phyloP scores from a whole-genome alignment of 2,329 filamentous ascomycete species.

The Aspergillus fumigatiaffinis region DNA sequence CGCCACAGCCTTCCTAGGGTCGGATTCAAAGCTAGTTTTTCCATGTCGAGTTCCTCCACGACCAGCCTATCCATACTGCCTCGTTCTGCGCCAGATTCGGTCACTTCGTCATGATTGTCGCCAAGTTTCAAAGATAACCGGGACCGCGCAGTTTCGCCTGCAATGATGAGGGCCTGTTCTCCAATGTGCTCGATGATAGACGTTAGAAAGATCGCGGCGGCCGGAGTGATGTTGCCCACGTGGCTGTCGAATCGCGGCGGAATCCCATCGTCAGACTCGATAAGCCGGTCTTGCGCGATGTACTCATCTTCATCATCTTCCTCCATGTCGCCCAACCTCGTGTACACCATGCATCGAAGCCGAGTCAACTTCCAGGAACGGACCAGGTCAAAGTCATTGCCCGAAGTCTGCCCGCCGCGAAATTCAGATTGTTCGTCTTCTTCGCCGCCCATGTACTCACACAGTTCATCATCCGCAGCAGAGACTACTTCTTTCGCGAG shows the following conservation, averaged over 20 bases:
- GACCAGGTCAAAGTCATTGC: constrained; percentile 79
- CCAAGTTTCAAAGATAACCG: constrained; percentile 29
- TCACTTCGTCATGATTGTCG: constrained; percentile 57
- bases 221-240: constrained; percentile 72
- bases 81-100: constrained; percentile 39
- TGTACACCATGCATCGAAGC: constrained; percentile 96
- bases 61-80: constrained; percentile 60
- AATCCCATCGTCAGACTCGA: constrained; percentile 49
- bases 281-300: constrained; percentile 73
- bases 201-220: constrained; percentile 92
- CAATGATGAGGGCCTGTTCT: constrained; percentile 83
- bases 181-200: constrained; percentile 92
- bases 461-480: constrained; percentile 79
- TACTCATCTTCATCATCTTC: constrained; percentile 94
- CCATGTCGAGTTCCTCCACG: constrained; percentile 89
- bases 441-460: constrained; percentile 77
- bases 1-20: constrained; percentile 88
- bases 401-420: constrained; percentile 48
- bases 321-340: constrained; percentile 91
- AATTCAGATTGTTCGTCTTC: constrained; percentile 69
- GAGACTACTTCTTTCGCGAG: constrained; percentile 80
- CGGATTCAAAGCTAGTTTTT: constrained; percentile 84
- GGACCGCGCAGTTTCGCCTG: constrained; percentile 71
- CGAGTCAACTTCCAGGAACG: constrained; percentile 90
- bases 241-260: constrained; percentile 55